Base-by-base conservation (phyloP, 2,329 filamentous ascomycete species). In the Spiromastix sp. region DNA sequence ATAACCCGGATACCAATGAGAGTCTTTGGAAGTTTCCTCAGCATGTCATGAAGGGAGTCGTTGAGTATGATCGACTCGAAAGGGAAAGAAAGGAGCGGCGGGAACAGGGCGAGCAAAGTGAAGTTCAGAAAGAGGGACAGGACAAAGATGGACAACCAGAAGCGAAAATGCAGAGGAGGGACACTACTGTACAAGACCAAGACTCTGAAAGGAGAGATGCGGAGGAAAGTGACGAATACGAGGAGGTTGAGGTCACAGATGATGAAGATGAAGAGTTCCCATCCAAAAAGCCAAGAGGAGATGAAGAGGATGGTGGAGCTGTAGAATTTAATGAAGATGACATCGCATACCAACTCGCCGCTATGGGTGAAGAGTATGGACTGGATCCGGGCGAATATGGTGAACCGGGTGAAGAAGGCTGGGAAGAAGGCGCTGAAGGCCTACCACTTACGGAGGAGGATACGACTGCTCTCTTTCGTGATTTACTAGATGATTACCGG, bases 21-120 rank as follows among this genome's bases (percentile, higher is more conserved):
- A 96, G 87, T 58, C 86, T 86, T 58, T 98, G 93, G 91, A 85
- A 85, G 50, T 91, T 95, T 49, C 91, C 91, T 0, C 76, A 85
- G 37, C 80, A 91, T 55, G 70, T 98, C 22, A 79, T 87, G 71
- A 78, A 81, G 41, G 85, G 77, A 0, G 73, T 79, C 2, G 55
- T 73, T 3, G 74, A 77, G 10, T 83, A 91, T 36, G 77, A 81
- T 50, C 62, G 63, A 16, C 64, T 85, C 37, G 85, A 94, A 57
- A 76, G 81, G 54, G 77, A 79, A 45, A 73, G 75, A 40, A 79
- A 60, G 64, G 75, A 61, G 60, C 71, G 49, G 74, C 77, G 61
- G 42, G 48, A 62, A 48, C 52, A 49, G 4, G 50, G 52, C 4
- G 52, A 56, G 30, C 41, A 46, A 19, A 42, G 26, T 21, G 42